These are phyloP conservation scores for Lumnitzera racemosa DNA, from an alignment of 345 rosid species.

Conservation along the genomic window DNA sequence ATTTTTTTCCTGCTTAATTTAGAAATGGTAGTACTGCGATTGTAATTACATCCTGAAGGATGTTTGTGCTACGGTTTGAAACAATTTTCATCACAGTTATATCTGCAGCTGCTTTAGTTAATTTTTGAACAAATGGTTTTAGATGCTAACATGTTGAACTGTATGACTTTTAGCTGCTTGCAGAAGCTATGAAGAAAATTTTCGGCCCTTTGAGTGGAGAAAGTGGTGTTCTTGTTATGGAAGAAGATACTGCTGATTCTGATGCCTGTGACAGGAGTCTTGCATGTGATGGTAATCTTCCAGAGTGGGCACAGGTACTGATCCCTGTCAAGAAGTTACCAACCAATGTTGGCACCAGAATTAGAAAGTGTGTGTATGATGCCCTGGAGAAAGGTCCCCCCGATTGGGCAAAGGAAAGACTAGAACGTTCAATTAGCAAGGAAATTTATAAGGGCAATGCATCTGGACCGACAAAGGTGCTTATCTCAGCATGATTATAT, in stretches of 20 bases:
- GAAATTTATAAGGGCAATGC: constrained; percentile 99
- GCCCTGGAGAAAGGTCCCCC: constrained; percentile 81
- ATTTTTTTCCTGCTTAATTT: too few species aligned
- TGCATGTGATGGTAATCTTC: constrained; percentile 44
- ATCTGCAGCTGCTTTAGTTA: too few species aligned
- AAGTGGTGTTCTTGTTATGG: constrained; percentile 50
- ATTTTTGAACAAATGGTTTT: not conserved
- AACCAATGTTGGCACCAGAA: constrained; percentile 97
- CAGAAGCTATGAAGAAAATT: constrained; percentile 79
- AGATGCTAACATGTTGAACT: constrained; percentile 7
- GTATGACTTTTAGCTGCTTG: constrained; percentile 75
- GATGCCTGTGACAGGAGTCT: constrained; percentile 38
- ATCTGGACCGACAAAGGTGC: constrained; percentile 98
- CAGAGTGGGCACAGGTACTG: constrained; percentile 81
- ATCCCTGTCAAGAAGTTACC: constrained; percentile 94
- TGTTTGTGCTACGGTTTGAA: too few species aligned
- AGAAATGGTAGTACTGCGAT: too few species aligned
- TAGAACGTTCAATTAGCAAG: constrained; percentile 91
- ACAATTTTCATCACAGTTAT: too few species aligned
- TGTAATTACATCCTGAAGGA: too few species aligned
- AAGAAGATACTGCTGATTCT: constrained; percentile 50
- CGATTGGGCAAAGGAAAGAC: constrained; percentile 80
- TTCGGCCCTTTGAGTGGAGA: constrained; percentile 53
- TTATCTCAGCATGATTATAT: constrained; percentile 10
- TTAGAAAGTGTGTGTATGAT: constrained; percentile 81